phyloP scores from a whole-genome alignment of 805 yeast species.

The Wickerhamiella brachini region DNA sequence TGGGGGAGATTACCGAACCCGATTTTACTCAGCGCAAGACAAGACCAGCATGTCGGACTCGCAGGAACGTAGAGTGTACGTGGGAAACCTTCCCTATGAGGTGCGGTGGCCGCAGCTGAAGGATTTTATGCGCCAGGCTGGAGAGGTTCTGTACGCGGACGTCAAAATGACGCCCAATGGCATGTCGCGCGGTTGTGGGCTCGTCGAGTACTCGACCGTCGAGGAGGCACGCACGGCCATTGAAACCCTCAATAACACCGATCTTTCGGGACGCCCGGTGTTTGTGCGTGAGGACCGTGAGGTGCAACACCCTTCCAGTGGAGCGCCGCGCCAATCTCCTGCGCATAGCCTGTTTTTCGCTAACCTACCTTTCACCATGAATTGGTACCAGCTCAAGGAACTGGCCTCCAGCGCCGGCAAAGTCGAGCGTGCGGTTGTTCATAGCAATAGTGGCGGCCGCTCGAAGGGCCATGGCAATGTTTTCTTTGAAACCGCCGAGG shows the following conservation, averaged over 20 bases:
- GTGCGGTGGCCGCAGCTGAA: constrained; percentile 28
- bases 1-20: background rate
- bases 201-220: constrained; percentile 62
- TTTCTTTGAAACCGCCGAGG: constrained; percentile 48
- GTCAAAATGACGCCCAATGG: constrained; percentile 66
- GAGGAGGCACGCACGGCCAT: constrained; percentile 64
- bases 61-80: constrained; percentile 24
- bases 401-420: constrained; percentile 64
- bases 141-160: constrained; percentile 67
- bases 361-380: constrained; percentile 67
- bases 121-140: constrained; percentile 32
- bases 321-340: constrained; percentile 1
- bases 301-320: constrained; percentile 13
- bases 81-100: constrained; percentile 30
- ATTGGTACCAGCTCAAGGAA: constrained; percentile 79
- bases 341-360: constrained; percentile 45
- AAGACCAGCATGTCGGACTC: background rate
- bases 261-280: constrained; percentile 59
- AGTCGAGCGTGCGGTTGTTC: constrained; percentile 73
- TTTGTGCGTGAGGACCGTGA: constrained; percentile 75
- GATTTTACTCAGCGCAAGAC: background rate
- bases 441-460: constrained; percentile 50
- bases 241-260: constrained; percentile 47
- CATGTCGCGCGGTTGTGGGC: constrained; percentile 41
- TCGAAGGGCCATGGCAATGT: constrained; percentile 84